Base-by-base conservation (phyloP, 1,284 basidiomycete species). In the Malassezia nana region DNA sequence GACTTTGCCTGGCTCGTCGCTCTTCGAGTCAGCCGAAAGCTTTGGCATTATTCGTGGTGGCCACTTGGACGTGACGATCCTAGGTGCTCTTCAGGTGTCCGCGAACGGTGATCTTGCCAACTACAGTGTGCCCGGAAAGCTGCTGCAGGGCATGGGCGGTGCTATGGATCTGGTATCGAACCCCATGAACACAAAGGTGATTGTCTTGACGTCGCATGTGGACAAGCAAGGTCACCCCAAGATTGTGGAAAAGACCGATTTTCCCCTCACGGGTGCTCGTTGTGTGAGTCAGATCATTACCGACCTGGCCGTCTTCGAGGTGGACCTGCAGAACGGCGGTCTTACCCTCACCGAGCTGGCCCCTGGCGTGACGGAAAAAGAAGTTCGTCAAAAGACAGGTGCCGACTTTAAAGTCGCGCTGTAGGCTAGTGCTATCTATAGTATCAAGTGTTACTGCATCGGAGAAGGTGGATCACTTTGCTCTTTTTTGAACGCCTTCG, bases 31-130 rank as follows among this genome's bases (percentile, higher is more conserved):
- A 2, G 81, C 81, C 62, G 89, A 92, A 75, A 89, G 86, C 1
- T 96, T 95, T 69, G 86, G 86, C 31, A 94, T 94, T 88, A 91
- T 94, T 76, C 84, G 90, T 52, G 90, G 73, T 54, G 92, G 91
- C 9, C 91, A 96, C 75, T 83, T 96, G 56, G 84, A 96, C 69
- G 86, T 94, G 48, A 85, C 90, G 12, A 91, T 96, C 72, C 83
- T 86, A 18, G 84, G 84, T 40, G 89, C 91, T 2, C 89, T 96
- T 83, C 85, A 96, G 79, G 90, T 95, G 46, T 89, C 88, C 1
- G 83, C 85, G 63, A 83, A 83, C 20, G 92, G 83, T 89, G 90
- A 96, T 73, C 85, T 96, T 58, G 91, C 92, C 46, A 96, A 96
- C 78, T 96, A 88, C 75, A 95, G 94, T 89, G 89, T 95, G 64